phyloP scores from a whole-genome alignment of 345 rosid genomes.

The Physaria fendleri region DNA sequence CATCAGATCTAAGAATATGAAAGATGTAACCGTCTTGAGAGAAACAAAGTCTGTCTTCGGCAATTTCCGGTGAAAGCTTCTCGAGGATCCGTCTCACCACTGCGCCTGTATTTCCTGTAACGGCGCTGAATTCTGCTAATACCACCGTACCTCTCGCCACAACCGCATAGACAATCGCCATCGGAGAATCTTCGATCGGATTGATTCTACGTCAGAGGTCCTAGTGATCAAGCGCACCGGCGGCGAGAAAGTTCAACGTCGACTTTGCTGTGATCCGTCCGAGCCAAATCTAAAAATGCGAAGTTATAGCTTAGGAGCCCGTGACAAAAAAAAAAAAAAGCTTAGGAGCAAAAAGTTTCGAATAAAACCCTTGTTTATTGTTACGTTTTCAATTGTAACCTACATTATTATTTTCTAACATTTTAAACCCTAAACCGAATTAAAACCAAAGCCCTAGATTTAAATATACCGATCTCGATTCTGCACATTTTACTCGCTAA shows the following conservation, averaged over 20 bases:
- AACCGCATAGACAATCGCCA: constrained; percentile 90
- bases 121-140: constrained; percentile 94
- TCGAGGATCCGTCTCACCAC: constrained; percentile 83
- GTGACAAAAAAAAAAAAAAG: too few species aligned
- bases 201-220: not conserved
- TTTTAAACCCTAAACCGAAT: constrained; percentile 1
- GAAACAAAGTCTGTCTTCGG: constrained; percentile 75
- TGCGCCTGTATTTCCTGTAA: constrained; percentile 86
- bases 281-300: constrained; percentile 1
- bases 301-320: not conserved
- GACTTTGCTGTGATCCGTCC: constrained; percentile 20
- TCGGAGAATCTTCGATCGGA: constrained; percentile 16
- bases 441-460: not conserved
- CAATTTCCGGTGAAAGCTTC: constrained; percentile 71
- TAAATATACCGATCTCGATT: not conserved
- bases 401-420: not conserved
- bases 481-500: not conserved
- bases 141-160: constrained; percentile 94
- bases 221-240: constrained; percentile 12
- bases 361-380: constrained; percentile 12
- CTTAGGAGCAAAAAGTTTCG: too few species aligned
- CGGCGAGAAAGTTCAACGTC: constrained; percentile 16
- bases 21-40: constrained; percentile 92
- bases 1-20: constrained; percentile 90
- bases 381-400: not conserved